Base-by-base conservation (phyloP, 2,329 filamentous ascomycete species). In the Trichoderma harzianum region DNA sequence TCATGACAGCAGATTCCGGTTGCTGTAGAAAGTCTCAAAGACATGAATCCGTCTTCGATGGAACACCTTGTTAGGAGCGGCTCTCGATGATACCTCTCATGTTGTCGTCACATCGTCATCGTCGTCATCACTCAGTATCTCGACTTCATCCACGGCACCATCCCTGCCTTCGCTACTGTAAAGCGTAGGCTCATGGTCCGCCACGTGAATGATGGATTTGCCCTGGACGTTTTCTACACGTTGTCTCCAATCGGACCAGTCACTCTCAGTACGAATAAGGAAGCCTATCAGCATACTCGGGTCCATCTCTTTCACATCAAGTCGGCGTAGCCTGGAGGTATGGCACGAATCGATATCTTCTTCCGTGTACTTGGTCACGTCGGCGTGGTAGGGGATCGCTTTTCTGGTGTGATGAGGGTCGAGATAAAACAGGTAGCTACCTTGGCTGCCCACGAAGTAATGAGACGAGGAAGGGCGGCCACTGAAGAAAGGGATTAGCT, bases 211-310 rank as follows among this genome's bases (percentile, higher is more conserved):
- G 67, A 99, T 93, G 7, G 90, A 86, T 80, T 97, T 98, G 26
- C 93, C 93, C 76, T 93, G 90, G 10, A 92, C 90, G 76, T 92
- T 89, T 75, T 89, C 89, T 3, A 97, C 87, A n/a, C 89, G 88
- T 72, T 88, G 85, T 78, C 93, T 92, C 95, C 95, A 98, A 68
- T 89, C 87, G 51, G 87, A 83, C 92, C 95, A 98, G 75, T 99
- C 96, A 57, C 91, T 87, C 76, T 95, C 91, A 72, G 93, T 89
- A 53, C 87, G 88, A 73, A 99, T 94, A 43, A 99, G 83, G 78
- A 98, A 98, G 5, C 94, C 95, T 75, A 99, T 93, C 55, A 99
- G 84, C 96, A 99, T 99, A 78, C 94, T 98, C 0, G 96, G 96
- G 77, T 99, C 96, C 93, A 99, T 96, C 78, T 98, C 95, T 72